Conservation (phyloP, 1,284 basidiomycete species). For the Ganoderma boninense region DNA sequence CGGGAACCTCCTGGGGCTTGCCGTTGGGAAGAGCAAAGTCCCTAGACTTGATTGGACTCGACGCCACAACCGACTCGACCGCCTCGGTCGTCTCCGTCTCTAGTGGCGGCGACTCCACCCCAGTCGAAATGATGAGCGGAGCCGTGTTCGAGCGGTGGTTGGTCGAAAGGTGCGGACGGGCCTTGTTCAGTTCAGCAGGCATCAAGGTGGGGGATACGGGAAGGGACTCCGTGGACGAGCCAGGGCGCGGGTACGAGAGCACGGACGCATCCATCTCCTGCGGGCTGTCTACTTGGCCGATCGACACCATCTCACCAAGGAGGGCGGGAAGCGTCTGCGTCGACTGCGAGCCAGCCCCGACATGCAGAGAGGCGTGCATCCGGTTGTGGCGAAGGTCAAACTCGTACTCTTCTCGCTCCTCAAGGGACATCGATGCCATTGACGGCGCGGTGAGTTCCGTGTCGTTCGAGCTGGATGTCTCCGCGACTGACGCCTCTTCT, state of each 20-base stretch:
- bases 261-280: constrained; percentile 65
- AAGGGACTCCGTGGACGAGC: constrained; percentile 72
- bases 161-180: constrained; percentile 28
- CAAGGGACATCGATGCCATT: constrained; percentile 13
- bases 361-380: constrained; percentile 34
- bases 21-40: constrained; percentile 32
- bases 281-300: constrained; percentile 34
- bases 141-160: constrained; percentile 34
- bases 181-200: constrained; percentile 22
- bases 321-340: constrained; percentile 46
- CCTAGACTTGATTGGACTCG: constrained; percentile 35
- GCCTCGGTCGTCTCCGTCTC: not conserved
- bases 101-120: not conserved
- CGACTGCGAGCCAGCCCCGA: constrained; percentile 39
- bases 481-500: constrained; percentile 29
- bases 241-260: constrained; percentile 73
- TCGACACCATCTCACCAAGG: constrained; percentile 33
- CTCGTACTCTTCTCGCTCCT: constrained; percentile 30
- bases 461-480: constrained; percentile 31
- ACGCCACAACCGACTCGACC: constrained; percentile 7
- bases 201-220: constrained; percentile 45
- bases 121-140: constrained; percentile 22
- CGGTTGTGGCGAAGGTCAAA: constrained; percentile 28
- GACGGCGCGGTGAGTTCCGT: constrained; percentile 37
- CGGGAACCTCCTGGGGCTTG: constrained; percentile 21